Base-by-base conservation (phyloP, 495 filamentous ascomycete species). In the Cercophora sp. region DNA sequence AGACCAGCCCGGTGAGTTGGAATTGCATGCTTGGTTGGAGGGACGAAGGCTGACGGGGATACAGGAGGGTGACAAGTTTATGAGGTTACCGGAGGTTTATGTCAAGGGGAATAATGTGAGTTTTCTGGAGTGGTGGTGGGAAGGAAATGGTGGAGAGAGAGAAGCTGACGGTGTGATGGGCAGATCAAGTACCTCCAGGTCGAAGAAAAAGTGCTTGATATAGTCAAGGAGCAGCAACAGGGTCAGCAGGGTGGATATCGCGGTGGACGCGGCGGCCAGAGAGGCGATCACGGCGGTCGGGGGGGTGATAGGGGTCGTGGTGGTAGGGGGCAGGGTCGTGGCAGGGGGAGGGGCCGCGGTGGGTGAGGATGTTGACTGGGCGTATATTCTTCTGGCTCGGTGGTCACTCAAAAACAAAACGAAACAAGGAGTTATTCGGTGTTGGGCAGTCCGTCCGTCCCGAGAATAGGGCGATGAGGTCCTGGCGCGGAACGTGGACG, bases 151-250 rank as follows among this genome's bases (percentile, higher is more conserved):
- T n/a, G 5, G 1, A 11, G 16, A 18, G 13, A 16, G 15, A 39
- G 13, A 48, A 31, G 39, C 45, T 49, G 42, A 51, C 26, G n/a
- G 13, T 4, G 6, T 11, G 16, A 11, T 23, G 18, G 26, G 44
- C 60, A 98, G 93, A 98, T 98, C 76, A 98, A 98, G 79, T 98
- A 96, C 71, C 82, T 98, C 29, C 87, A 90, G 45, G 89, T 98
- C 2, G 88, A 90, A 40, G 92, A 97, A 67, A 91, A 96, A 64
- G 93, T 97, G 52, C 84, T 97, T 68, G 93, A 96, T 48, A 65
- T 90, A 8, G 91, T 92, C 10, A 96, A 90, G 75, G 92, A 96
- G 36, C 90, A 95, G 65, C 85, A 87, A 55, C 87, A 91, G 54
- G 76, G 71, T 37, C 85, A 91, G 62, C 60, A 67, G 23, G 62